Evolutionary conservation across 2,329 filamentous ascomycete genomes (phyloP), one percentile per base, ranked within the genome.

Genomic region (Xylariaceae sp.): DNA sequence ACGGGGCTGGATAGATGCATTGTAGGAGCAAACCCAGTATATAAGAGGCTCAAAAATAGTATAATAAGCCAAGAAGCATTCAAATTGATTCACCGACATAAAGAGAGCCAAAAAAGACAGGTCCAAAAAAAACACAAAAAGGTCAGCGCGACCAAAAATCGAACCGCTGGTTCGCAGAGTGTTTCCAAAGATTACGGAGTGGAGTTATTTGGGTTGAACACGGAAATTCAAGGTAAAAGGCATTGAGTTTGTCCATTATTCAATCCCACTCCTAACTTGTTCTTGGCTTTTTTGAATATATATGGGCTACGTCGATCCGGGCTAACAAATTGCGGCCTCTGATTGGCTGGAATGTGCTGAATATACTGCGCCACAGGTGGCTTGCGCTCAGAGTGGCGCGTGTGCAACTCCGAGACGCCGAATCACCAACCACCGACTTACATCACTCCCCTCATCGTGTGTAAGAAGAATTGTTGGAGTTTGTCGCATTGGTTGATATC

Each of bases 81-180:
- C 23, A 42, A 30, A 51, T 15, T 0, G 49, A 35, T 15, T 51
- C 3, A 51, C 11, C 3, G 11, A 34, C 23, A 17, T 8, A 30
- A 50, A 23, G 34, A 54, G 45, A 17, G 13, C 10, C n/a, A 11
- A 15, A 30, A 15, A 17, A 18, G 4, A 7, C 11, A 37, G 3
- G 44, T 17, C 17, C 6, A n/a, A 34, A 45, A 37, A 35, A 53
- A 49, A 15, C 42, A 56, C 15, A 39, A 48, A 18, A 39, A 55
- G 48, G 53, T 52, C 10, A 53, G 17, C 15, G 23, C 17, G 11
- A 4, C 18, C 56, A 69, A 69, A 71, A 74, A 70, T 78, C 74
- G 76, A 78, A 78, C 70, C 72, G 70, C 70, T 68, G 61, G 57
- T 60, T 70, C 72, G 73, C 62, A 30, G 65, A 58, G 71, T 60